Evolutionary conservation across 768 basidiomycete species (phyloP).

Genomic region (Psilocybe cyanescens): DNA sequence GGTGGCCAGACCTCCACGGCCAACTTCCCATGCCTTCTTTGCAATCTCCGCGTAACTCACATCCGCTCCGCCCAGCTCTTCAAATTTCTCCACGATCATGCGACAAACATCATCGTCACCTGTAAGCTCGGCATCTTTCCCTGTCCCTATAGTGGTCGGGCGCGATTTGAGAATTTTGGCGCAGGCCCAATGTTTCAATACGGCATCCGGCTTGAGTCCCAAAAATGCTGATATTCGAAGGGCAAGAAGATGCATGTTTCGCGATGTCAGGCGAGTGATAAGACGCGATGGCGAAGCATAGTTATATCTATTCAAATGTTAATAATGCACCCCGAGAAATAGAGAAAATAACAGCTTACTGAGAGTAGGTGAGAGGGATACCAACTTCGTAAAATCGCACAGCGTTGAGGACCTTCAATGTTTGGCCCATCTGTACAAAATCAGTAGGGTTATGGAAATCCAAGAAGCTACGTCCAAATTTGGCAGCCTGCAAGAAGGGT

Average conservation of each 20-base stretch:
- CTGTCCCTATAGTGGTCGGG: slow-evolving; percentile 54
- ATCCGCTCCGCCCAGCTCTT: slow-evolving; percentile 72
- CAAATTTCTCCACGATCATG: slow-evolving; percentile 89
- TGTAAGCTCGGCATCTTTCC: slow-evolving; percentile 55
- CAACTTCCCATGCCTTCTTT: slow-evolving; percentile 89
- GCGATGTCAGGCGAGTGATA: slow-evolving; percentile 80
- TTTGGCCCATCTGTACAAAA: slow-evolving; percentile 91
- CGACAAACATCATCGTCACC: slow-evolving; percentile 82
- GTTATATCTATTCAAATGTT: slow-evolving; percentile 63
- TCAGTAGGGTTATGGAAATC: slow-evolving; percentile 93
- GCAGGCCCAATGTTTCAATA: slow-evolving; percentile 95
- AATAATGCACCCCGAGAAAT: not conserved
- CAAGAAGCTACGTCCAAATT: slow-evolving; percentile 92
- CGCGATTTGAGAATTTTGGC: slow-evolving; percentile 85
- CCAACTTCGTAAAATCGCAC: slow-evolving; percentile 92
- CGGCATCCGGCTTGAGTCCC: slow-evolving; percentile 80
- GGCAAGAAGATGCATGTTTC: slow-evolving; percentile 90
- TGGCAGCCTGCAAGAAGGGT: slow-evolving; percentile 72
- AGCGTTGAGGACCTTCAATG: slow-evolving; percentile 92
- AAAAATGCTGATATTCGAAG: slow-evolving; percentile 88
- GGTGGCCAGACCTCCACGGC: slow-evolving; percentile 78
- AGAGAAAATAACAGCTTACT: slow-evolving; percentile 55
- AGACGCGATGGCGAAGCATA: slow-evolving; percentile 81
- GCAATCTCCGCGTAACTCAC: slow-evolving; percentile 97
- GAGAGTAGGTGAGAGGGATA: slow-evolving; percentile 88